phyloP scores from a whole-genome alignment of 2,329 filamentous ascomycete species.

The Trichoderma harzianum region DNA sequence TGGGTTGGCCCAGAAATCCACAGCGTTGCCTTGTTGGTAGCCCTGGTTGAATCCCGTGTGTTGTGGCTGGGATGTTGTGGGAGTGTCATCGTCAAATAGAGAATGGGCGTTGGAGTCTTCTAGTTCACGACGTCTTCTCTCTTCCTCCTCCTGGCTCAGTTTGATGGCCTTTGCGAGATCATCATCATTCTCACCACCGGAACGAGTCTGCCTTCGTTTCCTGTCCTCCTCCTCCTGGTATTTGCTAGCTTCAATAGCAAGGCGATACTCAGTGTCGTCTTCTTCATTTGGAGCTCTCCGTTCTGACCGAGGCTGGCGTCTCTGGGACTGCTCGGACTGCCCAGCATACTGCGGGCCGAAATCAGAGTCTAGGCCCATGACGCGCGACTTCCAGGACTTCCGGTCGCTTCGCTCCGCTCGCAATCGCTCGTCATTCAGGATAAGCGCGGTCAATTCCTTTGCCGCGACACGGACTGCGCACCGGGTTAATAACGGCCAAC shows the following conservation, averaged over 20 bases:
- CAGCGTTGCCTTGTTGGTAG: constrained; percentile 93
- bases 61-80: constrained; percentile 62
- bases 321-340: constrained; percentile 33
- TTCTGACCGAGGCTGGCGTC: constrained; percentile 46
- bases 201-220: constrained; percentile 64
- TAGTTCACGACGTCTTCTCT: constrained; percentile 78
- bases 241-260: constrained; percentile 94
- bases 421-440: constrained; percentile 90
- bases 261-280: constrained; percentile 83
- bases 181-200: constrained; percentile 65
- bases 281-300: constrained; percentile 59
- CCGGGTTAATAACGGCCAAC: constrained; percentile 19
- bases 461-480: constrained; percentile 82
- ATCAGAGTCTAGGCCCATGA: constrained; percentile 82
- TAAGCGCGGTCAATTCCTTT: constrained; percentile 88
- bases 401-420: constrained; percentile 86
- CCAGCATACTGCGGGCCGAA: constrained; percentile 49
- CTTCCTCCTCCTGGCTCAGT: constrained; percentile 92
- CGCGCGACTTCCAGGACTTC: constrained; percentile 94
- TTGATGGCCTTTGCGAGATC: constrained; percentile 93
- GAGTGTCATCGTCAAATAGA: constrained; percentile 79
- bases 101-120: constrained; percentile 81
- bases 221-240: constrained; percentile 89
- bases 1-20: constrained; percentile 96
- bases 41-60: constrained; percentile 92